Evolutionary conservation across 257 asterid genomes (phyloP).

Genomic region (Nicotiana noctiflora): DNA sequence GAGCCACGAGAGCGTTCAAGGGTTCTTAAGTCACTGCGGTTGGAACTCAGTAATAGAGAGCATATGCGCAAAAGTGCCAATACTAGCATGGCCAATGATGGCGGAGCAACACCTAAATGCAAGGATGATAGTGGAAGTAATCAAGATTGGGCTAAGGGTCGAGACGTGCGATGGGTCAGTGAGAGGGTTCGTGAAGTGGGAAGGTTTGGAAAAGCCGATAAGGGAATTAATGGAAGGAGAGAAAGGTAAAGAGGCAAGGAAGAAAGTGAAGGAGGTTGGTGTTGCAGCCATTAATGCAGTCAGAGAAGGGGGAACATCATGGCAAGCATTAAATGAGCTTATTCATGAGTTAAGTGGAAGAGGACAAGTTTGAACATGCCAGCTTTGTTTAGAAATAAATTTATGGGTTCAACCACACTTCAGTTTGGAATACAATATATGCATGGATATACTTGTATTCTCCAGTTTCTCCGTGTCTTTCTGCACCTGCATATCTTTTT

Average conservation of each 20-base stretch:
- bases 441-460: too few relatives aligned
- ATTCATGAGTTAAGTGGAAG: background rate
- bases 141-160: conserved; percentile 40
- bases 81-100: conserved; percentile 82
- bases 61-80: conserved; percentile 55
- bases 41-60: conserved; percentile 71
- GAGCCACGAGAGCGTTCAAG: conserved; percentile 38
- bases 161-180: conserved; percentile 32
- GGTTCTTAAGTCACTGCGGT: conserved; percentile 70
- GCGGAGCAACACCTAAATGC: conserved; percentile 70
- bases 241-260: conserved; percentile 30
- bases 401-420: too few relatives aligned
- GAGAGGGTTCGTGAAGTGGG: conserved; percentile 49
- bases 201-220: conserved; percentile 32
- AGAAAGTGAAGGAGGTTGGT: conserved; percentile 31
- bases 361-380: background rate
- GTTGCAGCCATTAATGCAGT: conserved; percentile 35
- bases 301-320: conserved; percentile 60
- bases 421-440: too few relatives aligned
- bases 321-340: conserved; percentile 21
- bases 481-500: too few relatives aligned
- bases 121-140: conserved; percentile 51
- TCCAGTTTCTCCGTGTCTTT: too few relatives aligned
- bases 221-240: conserved; percentile 57
- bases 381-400: background rate